phyloP scores from a whole-genome alignment of 441 rosid genomes.

The Daphne laureola region DNA sequence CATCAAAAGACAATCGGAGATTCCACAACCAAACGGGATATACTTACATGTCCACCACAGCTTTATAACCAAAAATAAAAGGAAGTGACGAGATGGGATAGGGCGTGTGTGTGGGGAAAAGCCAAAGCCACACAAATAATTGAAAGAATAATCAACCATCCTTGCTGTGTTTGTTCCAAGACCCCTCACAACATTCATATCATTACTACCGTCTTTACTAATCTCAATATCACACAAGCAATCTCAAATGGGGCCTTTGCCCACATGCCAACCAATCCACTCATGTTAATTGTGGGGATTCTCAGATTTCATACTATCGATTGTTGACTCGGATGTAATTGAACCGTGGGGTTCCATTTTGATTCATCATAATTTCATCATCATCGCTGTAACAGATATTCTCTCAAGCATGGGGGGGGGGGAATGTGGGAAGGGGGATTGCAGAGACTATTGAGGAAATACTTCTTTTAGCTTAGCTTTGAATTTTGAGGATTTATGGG shows the following conservation, averaged over 20 bases:
- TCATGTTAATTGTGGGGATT: constrained; percentile 22
- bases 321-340: constrained; percentile 20
- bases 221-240: constrained; percentile 16
- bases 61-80: constrained; percentile 10
- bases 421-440: too few species aligned
- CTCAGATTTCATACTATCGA: constrained; percentile 30
- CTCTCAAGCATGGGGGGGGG: too few species aligned
- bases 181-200: constrained; percentile 38
- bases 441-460: background rate
- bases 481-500: background rate
- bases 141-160: constrained; percentile 33
- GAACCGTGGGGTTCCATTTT: constrained; percentile 18
- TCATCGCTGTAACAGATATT: too few species aligned
- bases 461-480: background rate
- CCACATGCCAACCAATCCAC: constrained; percentile 38
- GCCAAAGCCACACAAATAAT: constrained; percentile 21
- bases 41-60: too few species aligned
- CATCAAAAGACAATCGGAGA: too few species aligned
- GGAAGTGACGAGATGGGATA: constrained; percentile 3
- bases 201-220: constrained; percentile 24
- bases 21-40: too few species aligned
- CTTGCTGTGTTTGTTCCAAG: constrained; percentile 64
- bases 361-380: constrained; percentile 16
- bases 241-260: constrained; percentile 33
- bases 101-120: constrained; percentile 21